Percentiles rank a stretch among this genome's conserved stretches.
Conservation (phyloP, 306 rosid species). For the Begonia peltatifolia region DNA sequence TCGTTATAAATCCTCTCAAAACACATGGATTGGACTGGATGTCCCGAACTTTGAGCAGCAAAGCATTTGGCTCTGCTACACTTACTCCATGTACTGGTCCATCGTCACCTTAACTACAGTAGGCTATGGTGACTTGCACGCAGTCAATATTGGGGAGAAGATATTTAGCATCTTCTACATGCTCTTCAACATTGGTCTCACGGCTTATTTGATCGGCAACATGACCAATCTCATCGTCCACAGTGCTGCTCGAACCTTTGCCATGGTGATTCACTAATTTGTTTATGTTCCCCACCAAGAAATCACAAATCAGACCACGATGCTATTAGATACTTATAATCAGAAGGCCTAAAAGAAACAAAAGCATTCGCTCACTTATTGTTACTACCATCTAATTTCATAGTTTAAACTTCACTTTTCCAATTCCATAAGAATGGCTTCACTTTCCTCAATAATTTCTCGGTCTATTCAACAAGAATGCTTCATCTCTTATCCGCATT, state of each 20-base stretch:
- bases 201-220: slow-evolving; percentile 75
- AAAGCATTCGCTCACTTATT: neutral
- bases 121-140: slow-evolving; percentile 82
- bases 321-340: too few species aligned
- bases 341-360: neutral
- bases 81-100: slow-evolving; percentile 74
- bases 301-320: too few species aligned
- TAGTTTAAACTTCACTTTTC: too few species aligned
- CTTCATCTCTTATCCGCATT: neutral
- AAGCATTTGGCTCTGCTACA: slow-evolving; percentile 49
- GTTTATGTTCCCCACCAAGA: too few species aligned
- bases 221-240: slow-evolving; percentile 84
- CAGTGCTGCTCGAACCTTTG: slow-evolving; percentile 43
- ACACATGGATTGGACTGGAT: slow-evolving; percentile 64
- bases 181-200: slow-evolving; percentile 85
- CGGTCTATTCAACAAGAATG: neutral
- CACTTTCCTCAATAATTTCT: neutral
- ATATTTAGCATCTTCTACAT: slow-evolving; percentile 50
- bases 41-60: slow-evolving; percentile 28
- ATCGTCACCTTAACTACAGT: slow-evolving; percentile 71
- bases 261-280: slow-evolving; percentile 24
- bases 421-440: too few species aligned
- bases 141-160: slow-evolving; percentile 67
- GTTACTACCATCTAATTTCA: too few species aligned
- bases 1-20: slow-evolving; percentile 20